Evolutionary conservation across 768 basidiomycete genomes (phyloP), one percentile per base, ranked within the genome.

Genomic region (Lentinula lateritia): DNA sequence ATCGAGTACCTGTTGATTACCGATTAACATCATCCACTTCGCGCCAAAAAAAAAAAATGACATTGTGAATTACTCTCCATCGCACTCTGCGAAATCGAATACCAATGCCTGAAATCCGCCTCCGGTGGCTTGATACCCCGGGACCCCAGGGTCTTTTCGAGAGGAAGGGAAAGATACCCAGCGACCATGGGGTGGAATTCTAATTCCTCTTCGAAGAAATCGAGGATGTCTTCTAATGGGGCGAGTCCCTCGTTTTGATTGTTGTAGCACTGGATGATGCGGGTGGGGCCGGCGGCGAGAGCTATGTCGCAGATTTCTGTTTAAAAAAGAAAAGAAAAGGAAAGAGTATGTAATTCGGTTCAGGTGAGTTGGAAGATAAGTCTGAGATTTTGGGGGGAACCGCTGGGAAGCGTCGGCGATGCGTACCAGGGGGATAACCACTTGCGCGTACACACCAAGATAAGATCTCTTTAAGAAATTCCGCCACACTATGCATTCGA

Each of bases 1-100:
- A 66, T 42, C 62, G 65, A 7, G 58, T 56, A 36, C 65, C 65
- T 66, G 54, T 12, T 18, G 13, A 18, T 28, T 2, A 4, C 23
- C 23, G 2, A 23, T 23, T 23, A 23, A 23, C 23, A 23, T 23
- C 23, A 23, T 23, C 23, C 23, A 23, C 23, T 23, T 23, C 23
- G 23, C 23, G 23, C 2, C 23, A 23, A 34, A 1, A 1, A 16
- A n/a, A 20, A 58, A 16, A 16, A 28, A 28, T 54, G 6, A 58
- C 61, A 55, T 62, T 60, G 39, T 54, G 55, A 41, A 28, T 64
- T 23, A 7, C 50, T 16, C 53, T 61, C 23, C 12, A 0, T 39
- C 3, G 60, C 50, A 12, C 32, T 9, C 13, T 43, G n/a, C 6
- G 57, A 61, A 1, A 65, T 58, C 6, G 36, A 63, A 5, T 34